phyloP scores from a whole-genome alignment of 129 eudicot species.

The Heracleum sosnowskyi region DNA sequence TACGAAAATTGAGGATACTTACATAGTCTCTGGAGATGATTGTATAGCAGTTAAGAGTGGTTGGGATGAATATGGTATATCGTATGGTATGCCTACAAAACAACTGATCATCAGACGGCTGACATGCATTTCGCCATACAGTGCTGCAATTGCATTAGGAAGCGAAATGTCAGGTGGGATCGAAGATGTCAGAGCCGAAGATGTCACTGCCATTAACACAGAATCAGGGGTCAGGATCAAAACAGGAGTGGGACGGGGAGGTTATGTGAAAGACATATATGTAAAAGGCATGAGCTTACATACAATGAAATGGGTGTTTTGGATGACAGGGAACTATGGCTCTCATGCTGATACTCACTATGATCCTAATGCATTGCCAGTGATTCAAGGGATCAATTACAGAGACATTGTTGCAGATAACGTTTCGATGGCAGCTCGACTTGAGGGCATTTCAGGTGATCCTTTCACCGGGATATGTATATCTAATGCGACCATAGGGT shows the following conservation, averaged over 20 bases:
- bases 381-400: conserved; percentile 55
- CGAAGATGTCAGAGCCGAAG: conserved; percentile 62
- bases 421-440: conserved; percentile 59
- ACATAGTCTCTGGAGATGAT: conserved; percentile 67
- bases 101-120: conserved; percentile 54
- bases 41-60: conserved; percentile 80
- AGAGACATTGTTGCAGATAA: conserved; percentile 59
- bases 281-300: conserved; percentile 68
- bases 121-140: conserved; percentile 69
- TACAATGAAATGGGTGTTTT: conserved; percentile 87
- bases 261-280: conserved; percentile 63
- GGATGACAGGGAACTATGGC: conserved; percentile 83
- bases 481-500: conserved; percentile 54
- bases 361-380: conserved; percentile 62
- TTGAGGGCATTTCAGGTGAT: conserved; percentile 67
- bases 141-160: conserved; percentile 79
- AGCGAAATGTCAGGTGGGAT: conserved; percentile 90
- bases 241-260: conserved; percentile 73
- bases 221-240: conserved; percentile 74
- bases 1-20: conserved; percentile 57
- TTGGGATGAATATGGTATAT: conserved; percentile 81
- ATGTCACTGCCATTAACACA: conserved; percentile 53
- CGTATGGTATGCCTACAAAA: conserved; percentile 56
- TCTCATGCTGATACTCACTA: conserved; percentile 62
- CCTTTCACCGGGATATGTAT: conserved; percentile 70